Evolutionary conservation across 108 stramenopile genomes (phyloP).

Genomic region (Mediolabrus comicus): DNA sequence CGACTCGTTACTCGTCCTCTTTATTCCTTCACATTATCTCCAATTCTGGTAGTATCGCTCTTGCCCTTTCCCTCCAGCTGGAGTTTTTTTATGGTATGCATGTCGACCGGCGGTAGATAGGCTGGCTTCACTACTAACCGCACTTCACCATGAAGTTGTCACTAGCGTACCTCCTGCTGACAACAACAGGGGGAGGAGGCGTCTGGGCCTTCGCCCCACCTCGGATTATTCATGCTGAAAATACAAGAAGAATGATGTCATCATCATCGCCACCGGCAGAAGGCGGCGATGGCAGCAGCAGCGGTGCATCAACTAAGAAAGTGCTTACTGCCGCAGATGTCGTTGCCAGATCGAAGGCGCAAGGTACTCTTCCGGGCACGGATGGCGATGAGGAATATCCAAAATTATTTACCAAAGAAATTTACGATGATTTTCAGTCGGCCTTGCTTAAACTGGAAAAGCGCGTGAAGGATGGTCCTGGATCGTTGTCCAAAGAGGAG

Average conservation of each 20-base stretch:
- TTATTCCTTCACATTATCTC: too few species aligned
- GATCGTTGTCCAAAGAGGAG: slow-evolving; percentile 48
- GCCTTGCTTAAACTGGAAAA: slow-evolving; percentile 59
- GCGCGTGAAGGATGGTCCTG: slow-evolving; percentile 61
- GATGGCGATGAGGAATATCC: slow-evolving; percentile 44
- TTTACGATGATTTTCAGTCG: slow-evolving; percentile 64
- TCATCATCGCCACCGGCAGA: background rate
- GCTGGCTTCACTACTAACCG: too few species aligned
- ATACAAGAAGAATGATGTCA: slow-evolving; percentile 1
- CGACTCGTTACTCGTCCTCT: too few species aligned
- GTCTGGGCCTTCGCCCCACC: slow-evolving; percentile 6
- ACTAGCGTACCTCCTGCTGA: slow-evolving; percentile 1
- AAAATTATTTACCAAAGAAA: slow-evolving; percentile 57
- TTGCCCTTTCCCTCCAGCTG: too few species aligned
- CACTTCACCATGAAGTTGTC: slow-evolving; percentile 11
- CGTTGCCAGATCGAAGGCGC: background rate
- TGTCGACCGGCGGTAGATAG: too few species aligned
- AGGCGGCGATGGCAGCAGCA: too few species aligned
- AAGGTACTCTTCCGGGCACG: background rate
- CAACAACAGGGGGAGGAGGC: slow-evolving; percentile 3
- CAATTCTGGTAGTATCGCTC: too few species aligned
- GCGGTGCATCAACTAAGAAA: slow-evolving; percentile 1
- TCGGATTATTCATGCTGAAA: background rate
- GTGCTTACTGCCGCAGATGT: slow-evolving; percentile 22
- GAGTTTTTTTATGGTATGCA: too few species aligned